Evolutionary conservation across 257 asterid species (phyloP).

Genomic region (Thymus mandschuricus): DNA sequence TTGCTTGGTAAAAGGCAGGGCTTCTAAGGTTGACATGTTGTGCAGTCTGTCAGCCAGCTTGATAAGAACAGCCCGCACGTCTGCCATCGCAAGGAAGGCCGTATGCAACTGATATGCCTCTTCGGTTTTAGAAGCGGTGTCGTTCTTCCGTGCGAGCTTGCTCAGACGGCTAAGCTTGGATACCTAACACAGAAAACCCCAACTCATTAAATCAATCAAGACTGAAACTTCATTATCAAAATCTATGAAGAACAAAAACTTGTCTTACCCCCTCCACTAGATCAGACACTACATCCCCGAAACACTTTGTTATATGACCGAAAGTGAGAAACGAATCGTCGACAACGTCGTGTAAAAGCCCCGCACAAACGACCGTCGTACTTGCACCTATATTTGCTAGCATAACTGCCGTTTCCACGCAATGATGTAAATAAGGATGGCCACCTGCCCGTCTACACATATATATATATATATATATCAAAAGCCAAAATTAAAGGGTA

Average conservation of each 20-base stretch:
- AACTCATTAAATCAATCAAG: constrained; percentile 4
- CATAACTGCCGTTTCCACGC: constrained; percentile 85
- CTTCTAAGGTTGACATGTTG: constrained; percentile 91
- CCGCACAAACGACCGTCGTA: constrained; percentile 92
- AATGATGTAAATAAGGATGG: constrained; percentile 92
- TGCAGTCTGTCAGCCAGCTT: constrained; percentile 96
- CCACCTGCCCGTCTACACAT: constrained; percentile 86
- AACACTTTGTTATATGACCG: constrained; percentile 54
- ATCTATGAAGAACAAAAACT: not conserved
- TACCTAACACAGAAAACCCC: constrained; percentile 51
- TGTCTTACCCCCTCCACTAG: constrained; percentile 88
- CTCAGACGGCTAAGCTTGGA: constrained; percentile 94
- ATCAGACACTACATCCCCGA: constrained; percentile 84
- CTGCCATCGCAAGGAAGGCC: constrained; percentile 98
- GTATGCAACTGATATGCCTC: constrained; percentile 97
- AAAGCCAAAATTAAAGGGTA: constrained; percentile 6
- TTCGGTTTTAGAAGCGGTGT: constrained; percentile 82
- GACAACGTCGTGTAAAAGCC: constrained; percentile 87
- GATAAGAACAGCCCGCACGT: constrained; percentile 91
- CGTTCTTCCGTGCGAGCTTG: constrained; percentile 94
- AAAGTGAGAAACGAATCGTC: constrained; percentile 77
- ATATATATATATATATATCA: not conserved
- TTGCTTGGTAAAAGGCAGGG: constrained; percentile 70
- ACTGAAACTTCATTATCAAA: not conserved
- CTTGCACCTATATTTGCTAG: constrained; percentile 83